These are phyloP conservation scores for Parmales sp. DNA, from an alignment of 108 stramenopile species.

Conservation along the genomic window DNA sequence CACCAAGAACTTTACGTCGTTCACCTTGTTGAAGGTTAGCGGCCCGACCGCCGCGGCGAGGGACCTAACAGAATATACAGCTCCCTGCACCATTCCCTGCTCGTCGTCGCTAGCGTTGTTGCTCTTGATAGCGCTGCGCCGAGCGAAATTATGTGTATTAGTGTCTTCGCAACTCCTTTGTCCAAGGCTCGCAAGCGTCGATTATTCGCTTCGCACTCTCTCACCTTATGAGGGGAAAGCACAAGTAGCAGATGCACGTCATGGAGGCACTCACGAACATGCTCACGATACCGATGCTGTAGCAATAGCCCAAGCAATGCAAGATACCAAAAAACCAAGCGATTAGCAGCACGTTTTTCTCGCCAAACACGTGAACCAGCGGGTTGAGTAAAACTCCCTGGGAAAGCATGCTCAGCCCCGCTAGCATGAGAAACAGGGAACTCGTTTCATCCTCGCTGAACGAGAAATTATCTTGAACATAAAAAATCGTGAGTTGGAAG, in stretches of 20 bases:
- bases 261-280: not conserved
- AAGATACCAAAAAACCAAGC: not conserved
- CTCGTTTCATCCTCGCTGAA: too few species aligned
- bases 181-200: too few species aligned
- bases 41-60: not conserved
- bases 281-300: not conserved
- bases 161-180: too few species aligned
- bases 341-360: not conserved
- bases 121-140: constrained; percentile 4
- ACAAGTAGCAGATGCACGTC: not conserved
- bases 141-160: too few species aligned
- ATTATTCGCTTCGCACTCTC: too few species aligned
- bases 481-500: too few species aligned
- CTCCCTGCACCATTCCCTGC: not conserved
- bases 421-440: too few species aligned
- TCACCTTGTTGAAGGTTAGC: not conserved
- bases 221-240: not conserved
- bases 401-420: too few species aligned
- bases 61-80: not conserved
- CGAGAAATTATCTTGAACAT: too few species aligned
- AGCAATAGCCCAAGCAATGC: not conserved
- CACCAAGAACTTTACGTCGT: too few species aligned
- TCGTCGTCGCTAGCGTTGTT: not conserved
- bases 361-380: not conserved
- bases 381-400: not conserved